Evolutionary conservation across 2,329 filamentous ascomycete species (phyloP), one percentile per base, ranked within the genome.

Genomic region (Rutstroemia sp.): DNA sequence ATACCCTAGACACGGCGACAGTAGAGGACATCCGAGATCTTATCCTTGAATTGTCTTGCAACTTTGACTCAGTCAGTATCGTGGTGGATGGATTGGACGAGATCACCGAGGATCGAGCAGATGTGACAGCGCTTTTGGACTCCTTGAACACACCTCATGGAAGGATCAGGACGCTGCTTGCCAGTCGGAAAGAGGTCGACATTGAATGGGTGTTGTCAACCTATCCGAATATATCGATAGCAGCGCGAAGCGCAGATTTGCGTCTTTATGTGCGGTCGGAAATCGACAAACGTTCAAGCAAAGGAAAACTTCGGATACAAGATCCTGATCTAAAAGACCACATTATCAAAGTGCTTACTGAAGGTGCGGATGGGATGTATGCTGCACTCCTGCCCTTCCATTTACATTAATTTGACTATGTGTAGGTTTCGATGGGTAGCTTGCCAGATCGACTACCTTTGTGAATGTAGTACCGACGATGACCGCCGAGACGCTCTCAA

Each of bases 51-150:
- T 9, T 59, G 16, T 47, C 57, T 12, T 58, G 19, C 4, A 10
- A 19, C 56, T 65, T 57, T 60, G 61, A 39, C 2, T 58, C 38
- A 9, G 58, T 42, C 44, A 63, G 45, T 21, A 62, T 70, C 2
- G 21, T 69, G 23, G 61, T 70, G 0, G 67, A 70, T 58, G 66
- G 59, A 5, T 41, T 69, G 2, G 67, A 70, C 52, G 67, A 70
- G 45, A 63, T 64, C 52, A 55, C 51, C 5, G 27, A 55, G 8
- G 45, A 61, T 41, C 51, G 54, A 4, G 49, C 21, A 5, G 49
- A 49, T 2, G 58, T 64, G 2, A 45, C 54, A 16, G 41, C 18
- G 10, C 34, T 47, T n/a, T 50, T 63, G 5, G 25, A 23, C 51
- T 48, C 23, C 1, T 50, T 63, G 8, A 59, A 58, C 44, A 14